Evolutionary conservation across 2,329 filamentous ascomycete species (phyloP).

Genomic region (Simplicillium aogashimaense): DNA sequence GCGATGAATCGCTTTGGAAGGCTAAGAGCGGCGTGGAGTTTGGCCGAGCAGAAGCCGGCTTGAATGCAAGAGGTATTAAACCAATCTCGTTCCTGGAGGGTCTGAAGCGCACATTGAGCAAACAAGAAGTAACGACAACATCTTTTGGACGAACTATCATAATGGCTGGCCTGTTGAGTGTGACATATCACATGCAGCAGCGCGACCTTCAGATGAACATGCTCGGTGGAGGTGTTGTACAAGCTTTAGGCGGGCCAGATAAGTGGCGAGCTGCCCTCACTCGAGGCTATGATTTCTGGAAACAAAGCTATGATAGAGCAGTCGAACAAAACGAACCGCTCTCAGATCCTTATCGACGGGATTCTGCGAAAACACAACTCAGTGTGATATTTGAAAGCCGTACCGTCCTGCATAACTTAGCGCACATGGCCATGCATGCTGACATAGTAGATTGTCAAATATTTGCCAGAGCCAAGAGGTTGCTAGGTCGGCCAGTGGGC

Average conservation of each 20-base stretch:
- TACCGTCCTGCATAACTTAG: conserved; percentile 83
- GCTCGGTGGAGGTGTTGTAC: conserved; percentile 60
- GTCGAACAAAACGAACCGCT: conserved; percentile 49
- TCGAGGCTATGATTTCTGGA: conserved; percentile 89
- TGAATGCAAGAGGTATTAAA: conserved; percentile 74
- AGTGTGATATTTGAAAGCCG: conserved; percentile 72
- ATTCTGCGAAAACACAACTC: conserved; percentile 47
- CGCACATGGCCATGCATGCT: conserved; percentile 96
- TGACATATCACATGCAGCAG: conserved; percentile 97
- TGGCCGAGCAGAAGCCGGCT: conserved; percentile 67
- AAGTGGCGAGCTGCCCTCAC: conserved; percentile 85
- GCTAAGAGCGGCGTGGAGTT: conserved; percentile 84
- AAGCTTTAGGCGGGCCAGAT: conserved; percentile 74
- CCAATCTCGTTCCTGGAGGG: conserved; percentile 83
- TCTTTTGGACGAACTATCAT: conserved; percentile 87
- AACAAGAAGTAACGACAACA: conserved; percentile 80
- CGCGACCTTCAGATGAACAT: conserved; percentile 87
- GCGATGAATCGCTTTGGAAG: conserved; percentile 87
- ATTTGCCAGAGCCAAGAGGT: conserved; percentile 75
- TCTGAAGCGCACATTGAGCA: conserved; percentile 78
- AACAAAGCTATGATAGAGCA: conserved; percentile 78
- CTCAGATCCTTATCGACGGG: conserved; percentile 44
- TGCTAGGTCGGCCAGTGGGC: conserved; percentile 79
- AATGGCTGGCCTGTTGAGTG: conserved; percentile 87
- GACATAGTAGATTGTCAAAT: conserved; percentile 98